Percentiles rank a stretch among this genome's conserved stretches.
phyloP scores from a whole-genome alignment of 345 rosid species.

The Eucalyptus curtisii region DNA sequence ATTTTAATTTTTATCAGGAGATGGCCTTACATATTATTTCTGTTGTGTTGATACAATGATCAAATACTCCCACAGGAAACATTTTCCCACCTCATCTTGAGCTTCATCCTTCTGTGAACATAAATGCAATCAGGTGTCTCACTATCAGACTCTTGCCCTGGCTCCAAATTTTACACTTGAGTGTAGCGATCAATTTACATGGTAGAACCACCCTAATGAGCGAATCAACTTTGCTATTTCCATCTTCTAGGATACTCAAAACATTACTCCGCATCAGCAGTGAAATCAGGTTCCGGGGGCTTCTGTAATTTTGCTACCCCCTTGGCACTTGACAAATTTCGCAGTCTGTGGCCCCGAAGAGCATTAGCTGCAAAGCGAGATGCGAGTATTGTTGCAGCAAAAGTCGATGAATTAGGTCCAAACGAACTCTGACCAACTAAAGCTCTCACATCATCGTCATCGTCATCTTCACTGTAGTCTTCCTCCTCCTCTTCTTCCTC shows the following conservation, averaged over 20 bases:
- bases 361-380: constrained; percentile 80
- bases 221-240: background rate
- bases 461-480: background rate
- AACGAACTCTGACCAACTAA: background rate
- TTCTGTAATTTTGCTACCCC: constrained; percentile 45
- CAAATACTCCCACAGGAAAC: background rate
- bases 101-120: background rate
- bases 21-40: background rate
- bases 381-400: constrained; percentile 59
- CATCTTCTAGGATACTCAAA: background rate
- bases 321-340: constrained; percentile 2
- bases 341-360: constrained; percentile 28
- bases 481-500: constrained; percentile 39
- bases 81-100: background rate
- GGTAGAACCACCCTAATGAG: background rate
- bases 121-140: background rate
- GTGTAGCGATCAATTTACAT: background rate
- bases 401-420: constrained; percentile 7
- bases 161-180: background rate
- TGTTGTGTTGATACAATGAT: background rate
- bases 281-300: constrained; percentile 79
- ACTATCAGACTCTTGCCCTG: background rate
- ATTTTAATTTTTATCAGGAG: background rate
- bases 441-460: constrained; percentile 11
- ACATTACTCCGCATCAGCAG: background rate